These are phyloP conservation scores for Boletus subcaerulescens DNA, from an alignment of 768 basidiomycete species.

Conservation along the genomic window DNA sequence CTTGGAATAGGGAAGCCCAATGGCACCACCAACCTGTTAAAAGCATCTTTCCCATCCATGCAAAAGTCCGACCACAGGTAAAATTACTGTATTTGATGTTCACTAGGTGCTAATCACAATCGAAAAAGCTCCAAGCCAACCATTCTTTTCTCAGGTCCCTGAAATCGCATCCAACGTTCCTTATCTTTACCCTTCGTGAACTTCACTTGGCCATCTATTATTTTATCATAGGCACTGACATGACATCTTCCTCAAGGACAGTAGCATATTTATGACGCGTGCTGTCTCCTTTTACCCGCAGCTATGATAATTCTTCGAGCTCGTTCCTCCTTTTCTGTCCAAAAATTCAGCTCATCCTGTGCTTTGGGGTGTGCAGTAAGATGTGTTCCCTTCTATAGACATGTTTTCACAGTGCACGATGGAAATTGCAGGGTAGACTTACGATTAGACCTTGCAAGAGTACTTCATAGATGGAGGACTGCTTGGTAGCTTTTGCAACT, in stretches of 20 bases:
- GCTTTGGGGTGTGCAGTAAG: constrained; percentile 78
- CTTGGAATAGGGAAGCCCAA: constrained; percentile 78
- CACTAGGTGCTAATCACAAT: constrained; percentile 3
- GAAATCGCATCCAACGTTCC: constrained; percentile 9
- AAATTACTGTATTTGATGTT: constrained; percentile 9
- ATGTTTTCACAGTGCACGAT: neutral
- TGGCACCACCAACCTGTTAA: constrained; percentile 56
- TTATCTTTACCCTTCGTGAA: constrained; percentile 3
- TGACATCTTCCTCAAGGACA: constrained; percentile 9
- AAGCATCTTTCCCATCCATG: constrained; percentile 64
- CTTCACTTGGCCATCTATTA: constrained; percentile 6
- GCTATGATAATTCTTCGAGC: constrained; percentile 57
- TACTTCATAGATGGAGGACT: constrained; percentile 70
- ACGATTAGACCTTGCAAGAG: constrained; percentile 77
- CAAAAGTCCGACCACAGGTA: constrained; percentile 46
- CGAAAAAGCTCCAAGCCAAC: constrained; percentile 16
- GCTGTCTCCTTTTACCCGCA: constrained; percentile 31
- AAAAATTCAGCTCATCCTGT: constrained; percentile 83
- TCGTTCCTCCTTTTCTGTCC: constrained; percentile 84
- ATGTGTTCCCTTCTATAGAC: constrained; percentile 57
- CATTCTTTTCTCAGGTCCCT: constrained; percentile 13
- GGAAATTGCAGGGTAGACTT: constrained; percentile 28
- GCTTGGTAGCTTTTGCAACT: constrained; percentile 60
- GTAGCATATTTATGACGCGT: constrained; percentile 19
- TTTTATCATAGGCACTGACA: constrained; percentile 11